Base-by-base conservation (phyloP, 208 protist genomes). In the Leishmania arabica region DNA sequence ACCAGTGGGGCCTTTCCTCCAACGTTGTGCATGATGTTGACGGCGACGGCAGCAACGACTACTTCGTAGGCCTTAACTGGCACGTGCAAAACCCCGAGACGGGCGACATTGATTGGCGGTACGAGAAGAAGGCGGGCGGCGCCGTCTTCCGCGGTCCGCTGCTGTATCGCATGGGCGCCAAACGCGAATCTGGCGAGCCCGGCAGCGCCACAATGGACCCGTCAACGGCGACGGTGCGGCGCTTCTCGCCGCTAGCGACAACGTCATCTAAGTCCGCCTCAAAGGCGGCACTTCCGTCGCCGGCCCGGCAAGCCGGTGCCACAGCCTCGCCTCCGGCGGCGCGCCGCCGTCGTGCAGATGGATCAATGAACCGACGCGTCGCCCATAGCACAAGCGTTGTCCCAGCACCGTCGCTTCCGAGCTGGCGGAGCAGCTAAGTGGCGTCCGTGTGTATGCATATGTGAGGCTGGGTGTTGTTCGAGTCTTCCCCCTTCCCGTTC, bases 71-170 rank as follows among this genome's bases (percentile, higher is more conserved):
- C 60, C 83, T 81, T n/a, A 40, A 73, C 31, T 94, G 88, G 85
- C 94, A 97, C 82, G 92, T 96, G 77, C 88, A 87, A 70, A 89
- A 97, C 73, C 91, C 93, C 58, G 75, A 83, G 40, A 96, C 94
- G 19, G 90, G 94, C 17, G 94, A 97, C 78, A 93, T 97, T 80
- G 94, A 97, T 80, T 97, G 92, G 90, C 90, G 92, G 42, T 96
- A 96, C 69, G 94, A 97, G 82, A 89, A 88, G 75, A 95, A 94
- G 82, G 78, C 78, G 15, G 92, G 94, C 27, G 94, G 94, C 1
- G 78, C 92, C 8, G 79, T 94, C 7, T 94, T 97, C 49, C 85
- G 90, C 21, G 94, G 94, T 9, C 94, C 94, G 34, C 83, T 86
- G 56, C 89, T 96, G 78, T 97, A 97, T 82, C 68, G 84, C 31